Base-by-base conservation (phyloP, 2,329 filamentous ascomycete species). In the Trichoderma breve region DNA sequence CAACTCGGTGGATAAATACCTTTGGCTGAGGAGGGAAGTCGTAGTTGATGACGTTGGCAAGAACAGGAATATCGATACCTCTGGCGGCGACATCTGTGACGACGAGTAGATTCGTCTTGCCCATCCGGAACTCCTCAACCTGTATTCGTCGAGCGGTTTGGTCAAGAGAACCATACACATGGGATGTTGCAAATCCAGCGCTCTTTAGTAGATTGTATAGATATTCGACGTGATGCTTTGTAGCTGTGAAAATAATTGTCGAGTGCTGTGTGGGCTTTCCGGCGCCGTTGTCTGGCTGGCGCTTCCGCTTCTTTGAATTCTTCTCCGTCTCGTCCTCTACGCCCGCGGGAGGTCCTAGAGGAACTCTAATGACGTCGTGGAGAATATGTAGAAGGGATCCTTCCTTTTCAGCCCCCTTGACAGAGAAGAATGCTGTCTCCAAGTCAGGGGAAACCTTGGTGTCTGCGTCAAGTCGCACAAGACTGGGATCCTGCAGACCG, bases 41-140 rank as follows among this genome's bases (percentile, higher is more conserved):
- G 82, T 97, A 99, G 85, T 99, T 98, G 85, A 99, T 95, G 72
- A 99, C 96, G 79, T 99, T 98, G 71, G 94, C 95, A 43, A 99
- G 87, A 61, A 98, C 89, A 0, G 96, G 96, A 76, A 99, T 97
- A 89, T 99, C 96, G 73, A 99, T 97, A 89, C 96, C 95, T 86
- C 96, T 89, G 26, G 96, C 96, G 15, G 96, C 96, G 69, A 99
- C 94, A 80, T 99, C 96, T 1, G 96, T 99, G 58, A 98, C 95
- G 3, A 99, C 95, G 9, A 99, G 84, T 62, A 99, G 94, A 76
- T 97, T 95, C 0, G 93, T 92, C 74, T 92, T 88, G 7, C 96
- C 96, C 28, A 86, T 87, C 72, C 97, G 88, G 81, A 99, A 99
- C 74, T 95, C 91, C 72, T 97, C 92, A 15, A 98, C 94, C 78